These are phyloP conservation scores for Sarcodon aspratus DNA, from an alignment of 768 basidiomycete genomes.

Conservation along the genomic window DNA sequence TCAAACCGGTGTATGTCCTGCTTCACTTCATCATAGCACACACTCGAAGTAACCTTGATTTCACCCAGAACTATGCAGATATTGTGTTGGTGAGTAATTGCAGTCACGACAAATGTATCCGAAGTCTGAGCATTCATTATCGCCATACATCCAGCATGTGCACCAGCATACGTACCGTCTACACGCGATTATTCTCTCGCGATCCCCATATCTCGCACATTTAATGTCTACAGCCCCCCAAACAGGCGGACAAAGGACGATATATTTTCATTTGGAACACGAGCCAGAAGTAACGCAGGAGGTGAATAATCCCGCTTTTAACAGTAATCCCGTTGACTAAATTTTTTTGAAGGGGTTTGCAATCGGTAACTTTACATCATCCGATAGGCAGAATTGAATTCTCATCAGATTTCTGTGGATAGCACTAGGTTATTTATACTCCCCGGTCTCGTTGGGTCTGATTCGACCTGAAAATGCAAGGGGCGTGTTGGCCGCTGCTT, in stretches of 20 bases:
- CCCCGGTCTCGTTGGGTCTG: slow-evolving; percentile 53
- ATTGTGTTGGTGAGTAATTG: slow-evolving; percentile 53
- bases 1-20: slow-evolving; percentile 60
- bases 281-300: slow-evolving; percentile 80
- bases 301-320: slow-evolving; percentile 26
- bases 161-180: slow-evolving; percentile 66
- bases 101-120: neutral
- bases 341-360: slow-evolving; percentile 46
- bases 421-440: slow-evolving; percentile 79
- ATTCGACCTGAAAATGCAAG: slow-evolving; percentile 74
- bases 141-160: slow-evolving; percentile 39
- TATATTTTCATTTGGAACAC: slow-evolving; percentile 66
- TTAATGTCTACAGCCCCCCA: slow-evolving; percentile 77
- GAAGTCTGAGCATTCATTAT: slow-evolving; percentile 1
- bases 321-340: slow-evolving; percentile 1
- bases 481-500: slow-evolving; percentile 76
- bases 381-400: slow-evolving; percentile 1
- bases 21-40: neutral
- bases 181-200: slow-evolving; percentile 78
- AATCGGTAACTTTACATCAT: slow-evolving; percentile 37
- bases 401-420: slow-evolving; percentile 12
- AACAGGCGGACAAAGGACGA: slow-evolving; percentile 48
- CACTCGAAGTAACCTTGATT: neutral
- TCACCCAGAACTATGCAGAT: slow-evolving; percentile 66
- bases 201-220: slow-evolving; percentile 81